Percentiles rank a stretch among this genome's conserved stretches.
These are phyloP conservation scores for Lentinula novae-zelandiae DNA, from an alignment of 1,284 basidiomycete species.

Conservation along the genomic window DNA sequence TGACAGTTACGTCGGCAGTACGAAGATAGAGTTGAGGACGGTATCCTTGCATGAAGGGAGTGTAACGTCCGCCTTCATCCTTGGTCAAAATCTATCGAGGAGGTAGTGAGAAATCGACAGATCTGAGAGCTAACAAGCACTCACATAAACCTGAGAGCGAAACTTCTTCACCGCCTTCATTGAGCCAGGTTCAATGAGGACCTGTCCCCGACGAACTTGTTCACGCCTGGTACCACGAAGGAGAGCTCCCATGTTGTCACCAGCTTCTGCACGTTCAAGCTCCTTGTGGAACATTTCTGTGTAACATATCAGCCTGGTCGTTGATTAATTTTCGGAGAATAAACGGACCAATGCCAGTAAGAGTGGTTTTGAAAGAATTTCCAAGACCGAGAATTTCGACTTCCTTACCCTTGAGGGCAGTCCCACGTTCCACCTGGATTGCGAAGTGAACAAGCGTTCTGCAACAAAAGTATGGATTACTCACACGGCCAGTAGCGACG, in stretches of 20 bases:
- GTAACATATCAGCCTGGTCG: constrained; percentile 5
- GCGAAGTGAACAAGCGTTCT: background rate
- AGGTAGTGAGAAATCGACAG: constrained; percentile 2
- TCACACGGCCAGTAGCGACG: constrained; percentile 89
- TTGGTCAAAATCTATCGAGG: constrained; percentile 80
- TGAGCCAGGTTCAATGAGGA: constrained; percentile 87
- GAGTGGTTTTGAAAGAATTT: constrained; percentile 81
- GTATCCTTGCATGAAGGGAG: constrained; percentile 97
- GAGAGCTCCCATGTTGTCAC: constrained; percentile 99
- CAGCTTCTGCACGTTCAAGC: constrained; percentile 95
- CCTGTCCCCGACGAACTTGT: constrained; percentile 92
- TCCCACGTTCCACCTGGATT: constrained; percentile 86
- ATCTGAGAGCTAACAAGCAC: constrained; percentile 23
- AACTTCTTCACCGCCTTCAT: constrained; percentile 96
- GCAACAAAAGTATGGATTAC: constrained; percentile 20
- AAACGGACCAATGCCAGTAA: constrained; percentile 88
- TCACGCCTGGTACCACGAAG: constrained; percentile 98
- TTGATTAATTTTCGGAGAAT: background rate
- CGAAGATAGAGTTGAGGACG: constrained; percentile 96
- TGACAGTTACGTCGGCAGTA: constrained; percentile 91
- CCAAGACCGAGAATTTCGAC: constrained; percentile 94
- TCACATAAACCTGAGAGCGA: constrained; percentile 85
- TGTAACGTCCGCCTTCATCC: constrained; percentile 96
- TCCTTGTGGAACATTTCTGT: constrained; percentile 99
- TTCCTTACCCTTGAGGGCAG: constrained; percentile 90